These are phyloP conservation scores for Heterobasidion occidentale DNA, from an alignment of 1,284 basidiomycete species.

Conservation along the genomic window DNA sequence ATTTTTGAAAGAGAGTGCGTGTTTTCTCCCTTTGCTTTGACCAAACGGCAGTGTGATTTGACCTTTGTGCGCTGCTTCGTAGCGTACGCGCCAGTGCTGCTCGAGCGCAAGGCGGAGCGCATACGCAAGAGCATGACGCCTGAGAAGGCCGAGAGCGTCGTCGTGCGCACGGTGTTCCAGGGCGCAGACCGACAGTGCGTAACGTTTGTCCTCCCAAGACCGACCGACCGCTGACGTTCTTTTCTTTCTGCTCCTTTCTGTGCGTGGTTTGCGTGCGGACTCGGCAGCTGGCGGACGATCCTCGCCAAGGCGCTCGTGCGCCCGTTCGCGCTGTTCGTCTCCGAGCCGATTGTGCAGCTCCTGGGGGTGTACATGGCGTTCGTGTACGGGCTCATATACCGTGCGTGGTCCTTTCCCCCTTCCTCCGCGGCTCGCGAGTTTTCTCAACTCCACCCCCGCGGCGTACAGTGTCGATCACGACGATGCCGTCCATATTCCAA, in stretches of 20 bases:
- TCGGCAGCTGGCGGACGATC: constrained; percentile 27
- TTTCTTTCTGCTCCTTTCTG: constrained; percentile 12
- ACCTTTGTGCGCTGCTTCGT: not conserved
- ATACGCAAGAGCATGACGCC: constrained; percentile 30
- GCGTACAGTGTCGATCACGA: constrained; percentile 42
- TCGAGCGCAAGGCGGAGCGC: constrained; percentile 32
- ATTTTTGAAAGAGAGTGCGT: constrained; percentile 37
- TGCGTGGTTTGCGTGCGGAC: not conserved
- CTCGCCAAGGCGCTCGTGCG: constrained; percentile 30
- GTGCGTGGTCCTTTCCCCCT: constrained; percentile 25
- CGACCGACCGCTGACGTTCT: constrained; percentile 22
- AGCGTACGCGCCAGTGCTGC: constrained; percentile 39
- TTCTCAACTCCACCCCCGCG: not conserved
- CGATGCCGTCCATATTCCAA: constrained; percentile 47
- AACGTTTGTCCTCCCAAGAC: constrained; percentile 19
- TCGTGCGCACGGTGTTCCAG: constrained; percentile 21
- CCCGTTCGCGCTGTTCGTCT: constrained; percentile 35
- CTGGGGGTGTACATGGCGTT: constrained; percentile 42
- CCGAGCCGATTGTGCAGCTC: constrained; percentile 38
- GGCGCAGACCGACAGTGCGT: constrained; percentile 21
- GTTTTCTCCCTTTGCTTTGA: not conserved
- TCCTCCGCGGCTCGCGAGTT: not conserved
- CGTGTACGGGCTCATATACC: constrained; percentile 44
- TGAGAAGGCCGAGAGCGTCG: constrained; percentile 19
- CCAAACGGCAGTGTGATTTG: not conserved